Base-by-base conservation (phyloP, 169 alveolate genomes). In the Toxoplasma gondii region DNA sequence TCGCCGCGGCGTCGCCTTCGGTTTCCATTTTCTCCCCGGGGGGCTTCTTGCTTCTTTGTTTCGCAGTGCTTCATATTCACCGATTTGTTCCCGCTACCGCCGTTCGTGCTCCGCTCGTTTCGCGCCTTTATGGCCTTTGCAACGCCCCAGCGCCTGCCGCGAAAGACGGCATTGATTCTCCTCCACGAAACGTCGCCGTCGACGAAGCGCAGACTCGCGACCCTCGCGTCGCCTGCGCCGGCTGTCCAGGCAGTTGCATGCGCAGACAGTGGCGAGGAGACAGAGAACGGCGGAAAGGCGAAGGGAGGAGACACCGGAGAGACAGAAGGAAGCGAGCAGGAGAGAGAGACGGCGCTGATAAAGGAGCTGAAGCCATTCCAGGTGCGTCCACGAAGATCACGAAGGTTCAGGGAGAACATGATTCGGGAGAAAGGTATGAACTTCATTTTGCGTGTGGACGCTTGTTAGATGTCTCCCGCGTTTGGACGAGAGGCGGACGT, bases 41-140 rank as follows among this genome's bases (percentile, higher is more conserved):
- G 58, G 58, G 58, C 58, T 49, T 12, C 22, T 49, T 49, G 58
- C 22, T 49, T 49, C 12, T 49, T 12, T 22, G 17, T 44, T 43
- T 10, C 36, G 87, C 86, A 90, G 93, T 54, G 74, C 58, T 90
- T 70, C 45, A 31, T 69, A 39, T 45, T 64, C 36, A 7, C 88
- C 74, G 69, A 74, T 31, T 43, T 90, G 86, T 43, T 34, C 38
- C 84, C 92, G 39, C 31, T 88, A 0, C 92, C 92, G 19, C 44
- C 82, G 22, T 88, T 88, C 38, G 92, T 88, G 10, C 92, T 88
- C 54, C 92, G 82, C n/a, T 53, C 86, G 22, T 88, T 88, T 36
- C 81, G 70, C 29, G 86, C 88, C 64, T 70, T 90, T 49, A 74
- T 19, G 53, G 41, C 41, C 78, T 90, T 69, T 44, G 88, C 88